These are phyloP conservation scores for Pittosporum tobira DNA, from an alignment of 129 eudicot species.

Conservation along the genomic window DNA sequence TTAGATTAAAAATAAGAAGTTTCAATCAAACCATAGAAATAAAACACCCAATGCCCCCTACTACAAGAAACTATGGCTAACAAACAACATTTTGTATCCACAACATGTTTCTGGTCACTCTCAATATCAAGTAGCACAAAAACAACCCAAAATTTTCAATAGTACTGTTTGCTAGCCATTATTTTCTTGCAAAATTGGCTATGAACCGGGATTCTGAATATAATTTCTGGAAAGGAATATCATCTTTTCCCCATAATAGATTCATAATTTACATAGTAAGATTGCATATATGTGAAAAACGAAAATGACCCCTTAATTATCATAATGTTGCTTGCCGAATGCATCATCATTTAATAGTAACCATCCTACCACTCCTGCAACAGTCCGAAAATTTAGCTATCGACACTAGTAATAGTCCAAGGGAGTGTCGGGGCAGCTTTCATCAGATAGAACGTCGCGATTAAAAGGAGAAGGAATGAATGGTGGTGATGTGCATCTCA, in stretches of 20 bases:
- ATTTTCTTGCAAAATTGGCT: neutral
- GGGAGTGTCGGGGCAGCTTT: conserved; percentile 51
- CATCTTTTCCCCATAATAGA: neutral
- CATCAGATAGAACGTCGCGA: conserved; percentile 42
- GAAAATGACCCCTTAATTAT: neutral
- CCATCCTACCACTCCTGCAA: conserved; percentile 6
- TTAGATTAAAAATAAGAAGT: neutral
- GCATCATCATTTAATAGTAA: conserved; percentile 1
- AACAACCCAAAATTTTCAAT: neutral
- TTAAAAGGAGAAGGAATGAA: conserved; percentile 53
- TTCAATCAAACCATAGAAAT: neutral
- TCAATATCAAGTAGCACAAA: neutral
- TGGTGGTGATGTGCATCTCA: conserved; percentile 75
- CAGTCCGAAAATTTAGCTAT: conserved; percentile 1
- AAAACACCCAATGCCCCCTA: no score
- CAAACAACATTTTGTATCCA: neutral
- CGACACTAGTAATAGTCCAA: conserved; percentile 58
- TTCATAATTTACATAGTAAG: conserved; percentile 5
- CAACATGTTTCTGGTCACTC: neutral
- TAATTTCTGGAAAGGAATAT: neutral
- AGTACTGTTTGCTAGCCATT: neutral
- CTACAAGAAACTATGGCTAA: neutral
- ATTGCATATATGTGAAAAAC: neutral
- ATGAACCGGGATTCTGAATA: neutral
- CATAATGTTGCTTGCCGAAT: conserved; percentile 6